Conservation (phyloP, 106 monocot species). For the Platanthera guangdongensis region DNA sequence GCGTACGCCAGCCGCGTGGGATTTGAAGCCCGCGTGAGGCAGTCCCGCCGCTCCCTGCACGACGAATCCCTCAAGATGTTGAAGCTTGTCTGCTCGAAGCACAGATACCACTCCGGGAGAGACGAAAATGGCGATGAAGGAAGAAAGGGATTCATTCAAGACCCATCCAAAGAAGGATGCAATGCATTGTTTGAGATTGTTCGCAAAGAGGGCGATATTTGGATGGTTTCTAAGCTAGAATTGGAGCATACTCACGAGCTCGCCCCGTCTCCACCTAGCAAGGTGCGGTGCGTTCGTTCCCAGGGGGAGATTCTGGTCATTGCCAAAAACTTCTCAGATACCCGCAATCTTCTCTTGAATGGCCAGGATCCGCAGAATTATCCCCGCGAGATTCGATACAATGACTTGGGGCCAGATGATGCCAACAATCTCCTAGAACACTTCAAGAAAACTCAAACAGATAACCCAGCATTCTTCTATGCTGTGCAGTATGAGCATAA, state of each 20-base stretch:
- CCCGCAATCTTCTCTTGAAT: conserved; percentile 56
- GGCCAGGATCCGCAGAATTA: conserved; percentile 34
- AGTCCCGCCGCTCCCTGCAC: conserved; percentile 51
- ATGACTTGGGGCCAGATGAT: conserved; percentile 65
- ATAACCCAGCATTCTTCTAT: conserved; percentile 58
- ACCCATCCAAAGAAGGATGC: conserved; percentile 45
- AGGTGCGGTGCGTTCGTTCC: conserved; percentile 60
- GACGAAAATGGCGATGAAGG: conserved; percentile 40
- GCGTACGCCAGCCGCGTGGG: conserved; percentile 65
- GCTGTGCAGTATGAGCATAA: conserved; percentile 52
- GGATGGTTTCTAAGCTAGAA: conserved; percentile 62
- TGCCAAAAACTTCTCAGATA: conserved; percentile 68
- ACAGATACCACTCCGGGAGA: conserved; percentile 60
- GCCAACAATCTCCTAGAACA: conserved; percentile 50
- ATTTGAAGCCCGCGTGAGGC: conserved; percentile 74
- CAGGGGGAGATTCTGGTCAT: conserved; percentile 80
- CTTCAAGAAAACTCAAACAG: conserved; percentile 40
- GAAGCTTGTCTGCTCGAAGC: conserved; percentile 64
- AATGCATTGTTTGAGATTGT: conserved; percentile 73
- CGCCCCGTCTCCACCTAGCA: conserved; percentile 44
- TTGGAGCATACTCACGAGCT: conserved; percentile 56
- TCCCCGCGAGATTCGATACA: conserved; percentile 48
- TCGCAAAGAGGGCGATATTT: conserved; percentile 44
- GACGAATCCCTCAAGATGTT: conserved; percentile 69
- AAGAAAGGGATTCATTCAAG: conserved; percentile 21